Conservation (phyloP, 345 rosid genomes). For the Linum lewisii region DNA sequence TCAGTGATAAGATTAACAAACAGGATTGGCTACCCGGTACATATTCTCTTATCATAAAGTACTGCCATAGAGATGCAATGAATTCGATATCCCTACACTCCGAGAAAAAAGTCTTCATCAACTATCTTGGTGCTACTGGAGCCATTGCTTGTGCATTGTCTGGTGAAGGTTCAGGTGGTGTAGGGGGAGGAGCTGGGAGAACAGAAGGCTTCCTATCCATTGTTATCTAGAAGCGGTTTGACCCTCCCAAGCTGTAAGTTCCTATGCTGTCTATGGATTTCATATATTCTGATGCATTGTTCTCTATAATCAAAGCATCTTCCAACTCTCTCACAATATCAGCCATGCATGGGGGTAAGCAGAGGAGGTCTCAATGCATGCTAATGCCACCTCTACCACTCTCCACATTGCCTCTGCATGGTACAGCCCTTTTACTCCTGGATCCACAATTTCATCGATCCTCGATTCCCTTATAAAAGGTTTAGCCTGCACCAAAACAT, state of each 20-base stretch:
- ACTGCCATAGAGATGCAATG: slow-evolving; percentile 7
- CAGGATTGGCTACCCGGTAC: slow-evolving; percentile 4
- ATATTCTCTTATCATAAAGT: slow-evolving; percentile 3
- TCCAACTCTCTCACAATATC: slow-evolving; percentile 63
- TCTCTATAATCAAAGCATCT: slow-evolving; percentile 63
- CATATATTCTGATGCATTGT: slow-evolving; percentile 74
- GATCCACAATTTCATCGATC: slow-evolving; percentile 70
- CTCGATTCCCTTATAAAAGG: slow-evolving; percentile 47
- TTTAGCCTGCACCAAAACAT: slow-evolving; percentile 39
- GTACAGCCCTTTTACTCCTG: slow-evolving; percentile 49
- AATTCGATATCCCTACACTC: slow-evolving; percentile 12
- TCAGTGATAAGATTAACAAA: background rate
- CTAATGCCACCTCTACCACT: slow-evolving; percentile 61
- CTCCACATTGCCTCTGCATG: slow-evolving; percentile 78
- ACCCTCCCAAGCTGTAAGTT: slow-evolving; percentile 43
- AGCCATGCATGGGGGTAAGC: slow-evolving; percentile 46
- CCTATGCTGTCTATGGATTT: slow-evolving; percentile 62
- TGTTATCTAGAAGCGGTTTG: slow-evolving; percentile 38
- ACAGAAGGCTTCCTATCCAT: slow-evolving; percentile 31
- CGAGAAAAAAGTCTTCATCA: slow-evolving; percentile 6
- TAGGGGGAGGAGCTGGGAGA: slow-evolving; percentile 27
- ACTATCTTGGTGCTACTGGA: slow-evolving; percentile 41
- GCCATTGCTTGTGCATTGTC: slow-evolving; percentile 32
- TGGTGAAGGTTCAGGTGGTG: slow-evolving; percentile 33
- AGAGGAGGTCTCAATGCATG: slow-evolving; percentile 55